A percentile compares a stretch with the other conserved stretches of the same genome.
Conservation (phyloP, 1,139 yeast species). For the Insectozyma bohioensis region DNA sequence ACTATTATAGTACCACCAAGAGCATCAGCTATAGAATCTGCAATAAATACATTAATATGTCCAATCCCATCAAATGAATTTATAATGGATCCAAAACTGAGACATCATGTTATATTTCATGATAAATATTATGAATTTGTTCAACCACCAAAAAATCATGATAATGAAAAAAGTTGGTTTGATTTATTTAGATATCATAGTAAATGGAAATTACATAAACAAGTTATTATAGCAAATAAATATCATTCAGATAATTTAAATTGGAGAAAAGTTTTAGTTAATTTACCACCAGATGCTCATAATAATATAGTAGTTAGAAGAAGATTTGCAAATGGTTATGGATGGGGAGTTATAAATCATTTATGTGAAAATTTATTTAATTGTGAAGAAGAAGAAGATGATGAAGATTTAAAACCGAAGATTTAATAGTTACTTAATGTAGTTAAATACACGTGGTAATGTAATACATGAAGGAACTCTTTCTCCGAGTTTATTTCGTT, state of each 20-base stretch:
- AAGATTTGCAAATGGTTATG: constrained; percentile 88
- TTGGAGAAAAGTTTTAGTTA: constrained; percentile 92
- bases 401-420: neutral
- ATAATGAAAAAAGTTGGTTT: constrained; percentile 12
- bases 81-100: constrained; percentile 35
- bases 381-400: neutral
- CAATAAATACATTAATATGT: constrained; percentile 39
- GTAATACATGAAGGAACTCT: too few relatives aligned
- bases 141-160: constrained; percentile 57
- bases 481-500: too few relatives aligned
- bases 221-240: constrained; percentile 77
- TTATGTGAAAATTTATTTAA: constrained; percentile 20
- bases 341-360: constrained; percentile 85
- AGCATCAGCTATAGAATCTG: constrained; percentile 47
- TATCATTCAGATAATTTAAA: constrained; percentile 73
- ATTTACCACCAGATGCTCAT: constrained; percentile 91
- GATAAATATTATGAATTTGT: constrained; percentile 70
- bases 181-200: constrained; percentile 19
- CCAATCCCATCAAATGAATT: constrained; percentile 41
- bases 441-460: too few relatives aligned
- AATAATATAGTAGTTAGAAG: constrained; percentile 89
- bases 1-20: constrained; percentile 38
- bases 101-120: constrained; percentile 68
- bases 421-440: neutral
- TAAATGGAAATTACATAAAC: constrained; percentile 47